A percentile compares a stretch with the other conserved stretches of the same genome.
phyloP scores from a whole-genome alignment of 1,284 basidiomycete genomes.

The Peniophora sp. region DNA sequence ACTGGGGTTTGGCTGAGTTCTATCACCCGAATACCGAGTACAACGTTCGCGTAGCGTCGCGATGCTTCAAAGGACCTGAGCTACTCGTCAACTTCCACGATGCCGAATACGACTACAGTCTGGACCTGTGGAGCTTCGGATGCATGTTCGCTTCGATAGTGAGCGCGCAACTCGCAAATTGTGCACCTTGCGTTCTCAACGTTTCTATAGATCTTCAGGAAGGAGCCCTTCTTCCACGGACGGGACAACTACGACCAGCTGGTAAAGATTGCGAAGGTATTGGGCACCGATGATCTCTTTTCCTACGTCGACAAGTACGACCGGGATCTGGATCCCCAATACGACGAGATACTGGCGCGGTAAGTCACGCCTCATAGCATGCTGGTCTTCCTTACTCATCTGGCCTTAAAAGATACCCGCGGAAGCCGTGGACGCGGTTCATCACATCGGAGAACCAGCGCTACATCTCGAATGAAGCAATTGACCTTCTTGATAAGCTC shows the following conservation, averaged over 20 bases:
- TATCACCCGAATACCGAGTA: conserved; percentile 99
- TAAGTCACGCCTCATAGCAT: conserved; percentile 16
- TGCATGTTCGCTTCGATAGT: conserved; percentile 99
- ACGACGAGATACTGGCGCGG: conserved; percentile 85
- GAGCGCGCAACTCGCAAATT: conserved; percentile 14
- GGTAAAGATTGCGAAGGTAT: conserved; percentile 96
- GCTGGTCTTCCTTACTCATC: conserved; percentile 2
- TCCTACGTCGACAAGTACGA: conserved; percentile 89
- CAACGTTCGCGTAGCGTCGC: conserved; percentile 68
- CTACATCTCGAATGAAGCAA: conserved; percentile 97
- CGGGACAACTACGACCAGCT: conserved; percentile 99
- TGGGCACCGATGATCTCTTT: conserved; percentile 94
- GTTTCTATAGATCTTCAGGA: conserved; percentile 84
- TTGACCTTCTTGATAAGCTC: conserved; percentile 93
- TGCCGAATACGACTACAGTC: conserved; percentile 85
- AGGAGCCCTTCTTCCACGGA: conserved; percentile 99
- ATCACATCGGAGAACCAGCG: conserved; percentile 94
- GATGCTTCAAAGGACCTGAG: conserved; percentile 98
- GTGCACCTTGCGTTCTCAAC: neutral
- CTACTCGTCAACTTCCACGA: conserved; percentile 91
- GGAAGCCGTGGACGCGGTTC: conserved; percentile 92
- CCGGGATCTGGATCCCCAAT: conserved; percentile 86
- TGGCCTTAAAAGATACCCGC: conserved; percentile 58
- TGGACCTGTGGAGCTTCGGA: conserved; percentile 98
- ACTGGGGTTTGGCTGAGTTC: conserved; percentile 99